These are phyloP conservation scores for Phytopythium chamaehyphon DNA, from an alignment of 352 stramenopile genomes.

Conservation along the genomic window DNA sequence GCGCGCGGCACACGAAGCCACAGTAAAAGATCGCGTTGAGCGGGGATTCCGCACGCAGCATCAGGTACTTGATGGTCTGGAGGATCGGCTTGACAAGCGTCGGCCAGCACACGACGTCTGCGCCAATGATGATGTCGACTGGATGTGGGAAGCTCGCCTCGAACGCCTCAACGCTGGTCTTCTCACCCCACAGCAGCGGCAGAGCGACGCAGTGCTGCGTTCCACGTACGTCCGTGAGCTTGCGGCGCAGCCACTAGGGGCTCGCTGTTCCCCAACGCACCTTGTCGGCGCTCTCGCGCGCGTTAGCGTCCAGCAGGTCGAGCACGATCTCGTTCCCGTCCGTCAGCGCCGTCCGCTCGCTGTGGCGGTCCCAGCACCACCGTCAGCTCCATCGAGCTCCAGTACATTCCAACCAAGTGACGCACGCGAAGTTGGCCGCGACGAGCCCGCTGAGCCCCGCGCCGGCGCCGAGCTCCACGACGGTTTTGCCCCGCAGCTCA, in stretches of 20 bases:
- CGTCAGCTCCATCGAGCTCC: background rate
- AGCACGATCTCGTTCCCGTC: slow-evolving; percentile 74
- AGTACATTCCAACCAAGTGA: slow-evolving; percentile 1
- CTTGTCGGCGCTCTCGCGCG: slow-evolving; percentile 18
- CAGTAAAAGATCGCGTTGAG: slow-evolving; percentile 49
- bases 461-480: slow-evolving; percentile 53
- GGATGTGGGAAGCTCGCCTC: slow-evolving; percentile 34
- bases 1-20: slow-evolving; percentile 53
- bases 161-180: slow-evolving; percentile 35
- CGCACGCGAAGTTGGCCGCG: slow-evolving; percentile 52
- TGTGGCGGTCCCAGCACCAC: slow-evolving; percentile 7
- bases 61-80: slow-evolving; percentile 62
- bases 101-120: slow-evolving; percentile 73
- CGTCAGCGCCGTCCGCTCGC: slow-evolving; percentile 44
- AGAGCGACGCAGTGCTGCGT: slow-evolving; percentile 27
- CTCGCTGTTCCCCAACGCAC: background rate
- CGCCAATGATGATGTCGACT: slow-evolving; percentile 57
- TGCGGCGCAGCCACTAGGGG: background rate
- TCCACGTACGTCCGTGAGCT: slow-evolving; percentile 1
- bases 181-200: slow-evolving; percentile 50
- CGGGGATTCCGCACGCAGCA: slow-evolving; percentile 28
- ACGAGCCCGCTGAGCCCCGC: slow-evolving; percentile 55
- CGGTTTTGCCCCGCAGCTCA: slow-evolving; percentile 35
- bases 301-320: slow-evolving; percentile 48
- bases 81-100: slow-evolving; percentile 65